Conservation (phyloP, 1,284 basidiomycete species). For the Ustilago sp. region DNA sequence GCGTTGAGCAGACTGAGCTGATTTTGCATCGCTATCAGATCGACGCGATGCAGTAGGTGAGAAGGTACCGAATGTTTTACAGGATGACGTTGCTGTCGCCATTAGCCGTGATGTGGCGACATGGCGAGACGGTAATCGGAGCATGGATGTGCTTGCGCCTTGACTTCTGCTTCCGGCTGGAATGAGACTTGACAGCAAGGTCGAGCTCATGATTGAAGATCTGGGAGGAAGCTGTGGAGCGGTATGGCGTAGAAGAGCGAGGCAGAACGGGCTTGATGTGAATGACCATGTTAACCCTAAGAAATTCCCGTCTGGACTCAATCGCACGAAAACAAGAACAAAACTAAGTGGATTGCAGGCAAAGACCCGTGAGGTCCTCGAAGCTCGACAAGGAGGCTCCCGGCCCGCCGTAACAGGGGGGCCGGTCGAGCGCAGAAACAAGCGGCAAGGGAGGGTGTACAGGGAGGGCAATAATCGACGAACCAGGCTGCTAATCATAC, state of each 20-base stretch:
- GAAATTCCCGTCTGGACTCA: no score
- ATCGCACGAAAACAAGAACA: no score
- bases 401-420: no score
- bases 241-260: background rate
- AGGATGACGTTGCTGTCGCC: background rate
- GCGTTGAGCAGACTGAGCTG: background rate
- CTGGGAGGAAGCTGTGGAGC: background rate
- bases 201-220: constrained; percentile 13
- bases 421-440: no score
- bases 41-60: constrained; percentile 15
- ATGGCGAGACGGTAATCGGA: constrained; percentile 8
- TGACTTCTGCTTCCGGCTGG: constrained; percentile 15
- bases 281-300: no score
- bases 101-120: background rate
- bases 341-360: no score
- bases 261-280: no score
- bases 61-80: background rate
- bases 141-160: constrained; percentile 29
- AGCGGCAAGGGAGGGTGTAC: no score
- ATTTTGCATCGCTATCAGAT: background rate
- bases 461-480: no score
- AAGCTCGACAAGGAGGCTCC: no score
- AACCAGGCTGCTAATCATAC: no score
- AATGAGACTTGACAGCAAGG: constrained; percentile 9
- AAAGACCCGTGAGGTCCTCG: no score